Evolutionary conservation across 75 land plant species (phyloP), one percentile per base, ranked within the genome.

Genomic region (Sequoiadendron giganteum): DNA sequence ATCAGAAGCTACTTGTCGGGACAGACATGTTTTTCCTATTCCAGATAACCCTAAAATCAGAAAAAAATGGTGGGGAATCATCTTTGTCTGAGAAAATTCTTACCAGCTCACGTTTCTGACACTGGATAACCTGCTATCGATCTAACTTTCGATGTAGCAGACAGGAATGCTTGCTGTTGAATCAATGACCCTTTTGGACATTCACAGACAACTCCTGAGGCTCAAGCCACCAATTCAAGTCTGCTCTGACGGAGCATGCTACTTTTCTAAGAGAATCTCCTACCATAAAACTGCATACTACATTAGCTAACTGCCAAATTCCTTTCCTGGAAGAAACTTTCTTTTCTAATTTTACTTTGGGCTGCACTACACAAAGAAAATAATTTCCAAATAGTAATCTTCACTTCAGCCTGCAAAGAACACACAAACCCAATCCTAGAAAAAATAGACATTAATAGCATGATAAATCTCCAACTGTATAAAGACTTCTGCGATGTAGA

Each of bases 1-100:
- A 55, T 93, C 61, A 13, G 94, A 85, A 39, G 94, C 94, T 13
- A 93, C 92, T 83, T 90, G 89, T 79, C 92, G 89, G 42, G 92
- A 91, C 70, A 93, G 90, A 70, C 94, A 89, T 55, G 92, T 91
- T 85, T 93, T 93, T 39, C 94, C 94, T 72, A 93, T 93, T 36
- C 94, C 94, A 52, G 94, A 91, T 77, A 93, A 68, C 21, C 92
- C 94, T 55, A 90, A 88, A 78, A 92, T 88, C 32, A 92, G 88
- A 87, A 92, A 55, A 28, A 92, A 91, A 11, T n/a, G 61, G 84
- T 7, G 83, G 88, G 30, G 83, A 56, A 48, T 90, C 86, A 32
- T 89, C 90, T 73, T 75, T 72, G 11, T 90, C 90, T n/a, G 88
- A 72, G 18, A 90, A 56, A 28, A n/a, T 56, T 47, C 83, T 88